Evolutionary conservation across 1,139 yeast genomes (phyloP).

Genomic region (Pichia sp.): DNA sequence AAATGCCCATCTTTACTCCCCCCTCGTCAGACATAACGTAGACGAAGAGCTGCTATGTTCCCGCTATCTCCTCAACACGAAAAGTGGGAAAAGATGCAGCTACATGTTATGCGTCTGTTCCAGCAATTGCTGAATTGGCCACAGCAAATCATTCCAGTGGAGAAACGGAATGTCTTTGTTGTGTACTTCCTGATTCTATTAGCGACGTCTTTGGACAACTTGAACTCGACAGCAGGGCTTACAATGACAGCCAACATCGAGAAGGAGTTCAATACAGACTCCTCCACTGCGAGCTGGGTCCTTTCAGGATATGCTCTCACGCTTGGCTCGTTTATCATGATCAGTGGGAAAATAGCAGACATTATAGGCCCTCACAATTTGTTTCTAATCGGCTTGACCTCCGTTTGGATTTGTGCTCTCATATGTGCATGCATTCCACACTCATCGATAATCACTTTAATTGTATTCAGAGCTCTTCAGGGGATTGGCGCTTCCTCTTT

Average conservation of each 20-base stretch:
- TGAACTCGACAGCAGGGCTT: constrained; percentile 32
- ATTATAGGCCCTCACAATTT: constrained; percentile 34
- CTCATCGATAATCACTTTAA: constrained; percentile 30
- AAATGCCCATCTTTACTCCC: too few species aligned
- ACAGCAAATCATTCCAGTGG: constrained; percentile 18
- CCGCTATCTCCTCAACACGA: not conserved
- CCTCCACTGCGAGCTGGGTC: constrained; percentile 34
- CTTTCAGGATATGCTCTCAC: constrained; percentile 38
- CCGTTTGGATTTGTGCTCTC: constrained; percentile 29
- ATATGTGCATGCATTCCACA: constrained; percentile 31
- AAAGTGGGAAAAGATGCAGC: not conserved
- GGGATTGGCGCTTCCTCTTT: constrained; percentile 36
- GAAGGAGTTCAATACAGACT: constrained; percentile 24
- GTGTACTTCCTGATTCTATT: constrained; percentile 18
- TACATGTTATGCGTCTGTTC: too few species aligned
- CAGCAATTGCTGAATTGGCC: not conserved
- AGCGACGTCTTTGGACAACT: constrained; percentile 27
- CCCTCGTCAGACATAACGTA: too few species aligned
- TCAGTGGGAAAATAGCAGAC: constrained; percentile 37
- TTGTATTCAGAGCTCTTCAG: constrained; percentile 37
- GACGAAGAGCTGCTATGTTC: too few species aligned
- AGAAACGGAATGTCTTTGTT: constrained; percentile 18
- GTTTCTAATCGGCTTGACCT: constrained; percentile 23
- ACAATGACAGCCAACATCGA: constrained; percentile 27
- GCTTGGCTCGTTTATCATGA: constrained; percentile 35